Evolutionary conservation across 345 rosid genomes (phyloP), one percentile per base, ranked within the genome.

Genomic region (Trapa bicornis): DNA sequence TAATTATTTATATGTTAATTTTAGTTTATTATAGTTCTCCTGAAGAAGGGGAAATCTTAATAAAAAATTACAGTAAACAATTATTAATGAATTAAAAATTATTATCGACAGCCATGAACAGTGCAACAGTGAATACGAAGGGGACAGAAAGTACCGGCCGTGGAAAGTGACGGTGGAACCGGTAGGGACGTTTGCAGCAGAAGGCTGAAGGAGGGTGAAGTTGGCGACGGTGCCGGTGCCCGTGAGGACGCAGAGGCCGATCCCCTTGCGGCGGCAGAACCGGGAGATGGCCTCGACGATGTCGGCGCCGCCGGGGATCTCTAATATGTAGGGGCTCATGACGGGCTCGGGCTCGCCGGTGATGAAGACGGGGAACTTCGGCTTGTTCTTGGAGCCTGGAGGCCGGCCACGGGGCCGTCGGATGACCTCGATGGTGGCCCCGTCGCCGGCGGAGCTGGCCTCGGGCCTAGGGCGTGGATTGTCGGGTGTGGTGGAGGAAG

Each of bases 401-500:
- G 98, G 96, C 11, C 98, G 77, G 61, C 98, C 98, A 56, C 98
- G 74, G 0, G 96, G 94, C 14, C 96, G 85, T 7, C 98, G 94
- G 66, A 74, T 76, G 36, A 86, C 82, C 69, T 91, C 97, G 56
- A 91, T 88, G 72, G 82, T 74, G 39, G 88, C 84, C 33, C 85
- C 89, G 67, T 91, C 92, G 17, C 80, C 78, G 43, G 76, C 61
- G 62, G 29, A 22, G 29, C 61, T 47, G 37, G 69, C 61, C 13
- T 68, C 64, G 64, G 53, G 36, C 38, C 5, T 61, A 56, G 36
- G 29, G 8, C 38, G 5, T 37, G 35, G 36, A 2, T 17, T 10
- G 11, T 6, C 29, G 13, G 61, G 61, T 22, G 29, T 22, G 36
- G 37, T 14, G 10, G 61, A 32, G 36, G 61, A 5, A 33, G 54